These are phyloP conservation scores for Turritis glabra DNA, from an alignment of 345 rosid genomes.

Conservation along the genomic window DNA sequence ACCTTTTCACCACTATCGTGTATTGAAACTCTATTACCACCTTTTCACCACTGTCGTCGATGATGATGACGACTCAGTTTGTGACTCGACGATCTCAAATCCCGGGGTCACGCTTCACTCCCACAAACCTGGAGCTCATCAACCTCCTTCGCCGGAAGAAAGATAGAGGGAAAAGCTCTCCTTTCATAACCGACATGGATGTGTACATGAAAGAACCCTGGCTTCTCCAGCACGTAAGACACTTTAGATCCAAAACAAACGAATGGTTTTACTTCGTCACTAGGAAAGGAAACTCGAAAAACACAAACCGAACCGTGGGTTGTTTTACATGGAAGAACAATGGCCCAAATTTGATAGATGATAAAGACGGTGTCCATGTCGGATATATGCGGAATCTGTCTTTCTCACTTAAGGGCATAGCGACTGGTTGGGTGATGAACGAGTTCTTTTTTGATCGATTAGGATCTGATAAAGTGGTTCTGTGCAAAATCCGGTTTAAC, in stretches of 20 bases:
- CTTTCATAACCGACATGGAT: not conserved
- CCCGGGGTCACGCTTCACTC: not conserved
- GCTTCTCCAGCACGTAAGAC: constrained; percentile 27
- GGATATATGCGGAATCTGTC: not conserved
- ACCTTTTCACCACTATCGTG: too few species aligned
- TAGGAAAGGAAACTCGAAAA: too few species aligned
- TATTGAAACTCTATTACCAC: too few species aligned
- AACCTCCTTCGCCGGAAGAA: not conserved
- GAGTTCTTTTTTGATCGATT: constrained; percentile 11
- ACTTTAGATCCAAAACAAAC: not conserved
- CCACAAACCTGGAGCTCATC: not conserved
- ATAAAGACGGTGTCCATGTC: not conserved
- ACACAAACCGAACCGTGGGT: not conserved
- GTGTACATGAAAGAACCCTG: constrained; percentile 20
- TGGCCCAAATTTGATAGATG: not conserved
- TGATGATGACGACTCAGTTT: too few species aligned
- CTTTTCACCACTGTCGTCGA: too few species aligned
- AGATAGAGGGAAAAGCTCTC: not conserved
- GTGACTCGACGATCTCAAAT: not conserved
- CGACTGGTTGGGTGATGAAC: constrained; percentile 20
- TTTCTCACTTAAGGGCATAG: not conserved
- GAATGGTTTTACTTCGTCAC: constrained; percentile 13
- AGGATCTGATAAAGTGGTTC: not conserved
- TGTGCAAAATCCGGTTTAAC: constrained; percentile 1
- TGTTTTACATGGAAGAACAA: constrained; percentile 5